These are phyloP conservation scores for Syncephalastrum sp. DNA, from an alignment of 371 early-diverging fungal genomes.

Conservation along the genomic window DNA sequence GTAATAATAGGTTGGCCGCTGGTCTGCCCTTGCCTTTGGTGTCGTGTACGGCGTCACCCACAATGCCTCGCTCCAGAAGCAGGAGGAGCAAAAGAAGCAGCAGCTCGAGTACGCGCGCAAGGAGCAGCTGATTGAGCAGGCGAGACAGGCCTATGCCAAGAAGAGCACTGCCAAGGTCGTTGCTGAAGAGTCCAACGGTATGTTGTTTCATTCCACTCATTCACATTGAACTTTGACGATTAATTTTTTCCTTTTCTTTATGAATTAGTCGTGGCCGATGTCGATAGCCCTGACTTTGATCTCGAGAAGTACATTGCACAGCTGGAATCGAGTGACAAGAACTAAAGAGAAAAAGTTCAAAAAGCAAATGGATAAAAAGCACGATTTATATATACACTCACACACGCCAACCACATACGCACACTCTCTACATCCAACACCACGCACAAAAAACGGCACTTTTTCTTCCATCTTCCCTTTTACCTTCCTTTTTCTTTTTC, in stretches of 20 bases:
- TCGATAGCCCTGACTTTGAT: conserved; percentile 67
- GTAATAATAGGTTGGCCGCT: conserved; percentile 67
- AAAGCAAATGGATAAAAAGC: conserved; percentile 5
- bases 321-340: conserved; percentile 32
- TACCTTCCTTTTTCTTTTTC: background rate
- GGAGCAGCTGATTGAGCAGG: conserved; percentile 70
- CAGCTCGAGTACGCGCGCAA: conserved; percentile 64
- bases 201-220: background rate
- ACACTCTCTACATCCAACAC: background rate
- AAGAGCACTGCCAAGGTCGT: conserved; percentile 35
- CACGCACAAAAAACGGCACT: background rate
- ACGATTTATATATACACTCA: conserved; percentile 2
- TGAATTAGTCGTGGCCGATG: conserved; percentile 34
- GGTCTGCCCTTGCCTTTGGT: conserved; percentile 72
- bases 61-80: conserved; percentile 62
- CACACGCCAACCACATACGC: background rate
- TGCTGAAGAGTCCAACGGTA: conserved; percentile 19
- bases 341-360: conserved; percentile 11
- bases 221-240: background rate
- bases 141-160: conserved; percentile 68
- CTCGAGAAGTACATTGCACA: conserved; percentile 61
- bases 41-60: conserved; percentile 73
- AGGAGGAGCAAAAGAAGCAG: conserved; percentile 57
- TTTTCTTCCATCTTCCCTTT: background rate
- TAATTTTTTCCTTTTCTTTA: background rate